Evolutionary conservation across 2,329 filamentous ascomycete genomes (phyloP), one percentile per base, ranked within the genome.

Genomic region (Waltergamsia citrina): DNA sequence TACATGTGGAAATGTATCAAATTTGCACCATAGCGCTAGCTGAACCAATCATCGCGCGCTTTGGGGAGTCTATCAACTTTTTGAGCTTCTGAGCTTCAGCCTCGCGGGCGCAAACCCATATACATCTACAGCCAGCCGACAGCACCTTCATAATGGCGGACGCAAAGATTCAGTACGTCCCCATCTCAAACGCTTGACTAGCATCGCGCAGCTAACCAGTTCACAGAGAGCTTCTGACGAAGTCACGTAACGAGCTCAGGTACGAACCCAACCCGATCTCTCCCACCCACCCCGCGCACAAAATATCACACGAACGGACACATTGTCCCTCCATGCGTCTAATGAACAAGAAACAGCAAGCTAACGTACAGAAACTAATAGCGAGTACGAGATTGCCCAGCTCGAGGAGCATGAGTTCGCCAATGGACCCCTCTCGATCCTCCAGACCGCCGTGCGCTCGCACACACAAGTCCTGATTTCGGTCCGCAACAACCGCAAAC

Each of bases 391-490:
- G 62, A 82, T 94, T 47, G 78, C 82, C 35, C 79, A 87, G 52
- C 65, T 76, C 38, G 57, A 67, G 45, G 67, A 74, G 54, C 68
- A 74, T 50, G 71, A 74, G 50, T 72, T 74, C 49, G 62, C 63
- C 38, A 57, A 61, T 29, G 63, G 65, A 6, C 65, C 65, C 31
- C 60, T 96, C 29, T 95, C 87, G 5, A 92, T 98, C 52, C 84
- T 98, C 40, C 90, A 96, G 66, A 95, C 92, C 39, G 92, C 92
- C 44, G 92, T 95, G 38, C 85, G 88, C 57, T 85, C 83, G 44
- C 90, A 95, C 67, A 85, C 83, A 28, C 92, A 96, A 65, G 90
- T 98, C 42, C 78, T 98, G 44, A 95, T 98, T 55, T 94, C 86
- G 35, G 90, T 90, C 65, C 87, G 92, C 46, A 95, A 94, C 75